Conservation (phyloP, 2,329 filamentous ascomycete species). For the Diaporthe sp. region DNA sequence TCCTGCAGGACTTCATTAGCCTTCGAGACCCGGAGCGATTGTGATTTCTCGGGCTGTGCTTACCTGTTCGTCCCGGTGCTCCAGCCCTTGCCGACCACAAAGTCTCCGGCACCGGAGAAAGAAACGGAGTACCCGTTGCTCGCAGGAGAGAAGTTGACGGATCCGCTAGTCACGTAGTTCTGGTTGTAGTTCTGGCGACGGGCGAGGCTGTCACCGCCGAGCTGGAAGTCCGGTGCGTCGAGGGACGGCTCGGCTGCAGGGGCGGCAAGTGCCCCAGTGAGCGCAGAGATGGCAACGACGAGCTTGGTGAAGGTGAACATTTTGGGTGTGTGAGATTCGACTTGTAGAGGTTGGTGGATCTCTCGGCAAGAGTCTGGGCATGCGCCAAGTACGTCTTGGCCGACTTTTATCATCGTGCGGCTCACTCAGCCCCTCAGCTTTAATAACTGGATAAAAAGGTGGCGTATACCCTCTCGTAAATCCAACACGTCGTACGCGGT, state of each 20-base stretch:
- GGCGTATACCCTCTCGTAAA: conserved; percentile 12
- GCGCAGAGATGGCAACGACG: conserved; percentile 45
- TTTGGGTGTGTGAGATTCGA: conserved; percentile 28
- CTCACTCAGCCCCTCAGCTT: conserved; percentile 23
- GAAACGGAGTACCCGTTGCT: conserved; percentile 56
- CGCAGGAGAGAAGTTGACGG: conserved; percentile 49
- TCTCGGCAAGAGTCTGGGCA: conserved; percentile 27
- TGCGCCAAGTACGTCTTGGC: conserved; percentile 2
- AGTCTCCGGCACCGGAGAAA: conserved; percentile 63
- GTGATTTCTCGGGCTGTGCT: conserved; percentile 19
- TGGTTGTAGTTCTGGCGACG: conserved; percentile 56
- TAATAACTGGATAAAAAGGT: conserved; percentile 7
- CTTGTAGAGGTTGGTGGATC: neutral
- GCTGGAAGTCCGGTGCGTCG: conserved; percentile 47
- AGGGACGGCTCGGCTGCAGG: conserved; percentile 42
- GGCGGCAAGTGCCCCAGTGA: conserved; percentile 45
- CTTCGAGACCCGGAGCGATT: neutral
- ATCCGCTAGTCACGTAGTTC: conserved; percentile 57
- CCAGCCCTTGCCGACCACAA: conserved; percentile 73
- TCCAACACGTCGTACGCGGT: neutral
- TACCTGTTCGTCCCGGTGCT: conserved; percentile 65
- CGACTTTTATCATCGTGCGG: conserved; percentile 28
- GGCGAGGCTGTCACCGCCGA: conserved; percentile 46
- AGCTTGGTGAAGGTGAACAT: conserved; percentile 47
- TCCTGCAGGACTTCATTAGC: conserved; percentile 41